phyloP scores from a whole-genome alignment of 2,329 filamentous ascomycete genomes.

The Knufia petricola region DNA sequence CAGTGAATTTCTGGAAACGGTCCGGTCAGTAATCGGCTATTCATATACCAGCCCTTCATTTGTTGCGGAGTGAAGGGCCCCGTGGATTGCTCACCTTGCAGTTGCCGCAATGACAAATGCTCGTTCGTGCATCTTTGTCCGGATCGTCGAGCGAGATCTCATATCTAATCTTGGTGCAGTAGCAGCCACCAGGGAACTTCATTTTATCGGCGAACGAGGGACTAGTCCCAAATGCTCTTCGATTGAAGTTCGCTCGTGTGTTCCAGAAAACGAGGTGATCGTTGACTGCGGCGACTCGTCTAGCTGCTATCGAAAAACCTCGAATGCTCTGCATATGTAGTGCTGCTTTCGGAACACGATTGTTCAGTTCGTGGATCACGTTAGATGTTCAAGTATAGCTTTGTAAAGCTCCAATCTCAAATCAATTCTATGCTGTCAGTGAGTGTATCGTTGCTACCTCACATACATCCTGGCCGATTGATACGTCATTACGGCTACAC shows the following conservation, averaged over 20 bases:
- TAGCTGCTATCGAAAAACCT: not conserved
- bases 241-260: not conserved
- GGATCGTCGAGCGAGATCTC: slow-evolving; percentile 36
- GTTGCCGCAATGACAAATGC: slow-evolving; percentile 44
- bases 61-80: not conserved
- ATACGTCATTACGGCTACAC: no score
- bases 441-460: no score
- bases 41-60: no score
- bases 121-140: slow-evolving; percentile 39
- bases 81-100: slow-evolving; percentile 35
- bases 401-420: no score
- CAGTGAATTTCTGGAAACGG: slow-evolving; percentile 7
- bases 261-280: slow-evolving; percentile 2
- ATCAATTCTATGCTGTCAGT: no score
- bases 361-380: no score
- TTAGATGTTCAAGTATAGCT: no score
- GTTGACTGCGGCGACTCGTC: not conserved
- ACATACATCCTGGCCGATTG: no score
- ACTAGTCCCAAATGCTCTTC: not conserved
- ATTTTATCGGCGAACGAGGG: not conserved
- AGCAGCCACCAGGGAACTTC: slow-evolving; percentile 29
- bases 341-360: no score
- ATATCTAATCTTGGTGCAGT: slow-evolving; percentile 41
- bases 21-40: no score
- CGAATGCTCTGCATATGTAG: not conserved